These are phyloP conservation scores for Clavariopsis aquatica DNA, from an alignment of 495 filamentous ascomycete genomes.

Conservation along the genomic window DNA sequence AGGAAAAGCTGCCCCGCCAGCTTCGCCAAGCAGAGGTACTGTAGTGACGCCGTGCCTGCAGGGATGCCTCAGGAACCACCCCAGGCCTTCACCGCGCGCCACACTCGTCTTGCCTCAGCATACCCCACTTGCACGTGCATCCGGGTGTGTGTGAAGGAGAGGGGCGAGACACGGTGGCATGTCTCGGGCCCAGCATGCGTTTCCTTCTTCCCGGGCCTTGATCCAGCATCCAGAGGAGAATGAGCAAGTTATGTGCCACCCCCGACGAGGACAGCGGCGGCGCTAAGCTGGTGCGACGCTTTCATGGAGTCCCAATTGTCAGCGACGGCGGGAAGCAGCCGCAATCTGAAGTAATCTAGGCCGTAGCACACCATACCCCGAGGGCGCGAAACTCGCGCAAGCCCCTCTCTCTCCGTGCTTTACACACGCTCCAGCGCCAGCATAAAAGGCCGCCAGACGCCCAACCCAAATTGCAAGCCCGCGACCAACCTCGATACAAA, in stretches of 20 bases:
- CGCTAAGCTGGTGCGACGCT: not conserved
- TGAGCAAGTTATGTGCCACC: slow-evolving; percentile 29
- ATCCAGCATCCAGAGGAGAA: not conserved
- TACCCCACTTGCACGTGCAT: not conserved
- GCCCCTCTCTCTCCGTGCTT: slow-evolving; percentile 4
- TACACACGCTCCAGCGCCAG: not conserved
- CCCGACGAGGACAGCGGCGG: not conserved
- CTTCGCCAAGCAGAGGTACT: too few species aligned
- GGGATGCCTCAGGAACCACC: not conserved
- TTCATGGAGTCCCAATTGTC: slow-evolving; percentile 6
- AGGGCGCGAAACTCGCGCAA: slow-evolving; percentile 37
- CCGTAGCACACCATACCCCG: slow-evolving; percentile 25
- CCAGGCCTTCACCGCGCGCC: not conserved
- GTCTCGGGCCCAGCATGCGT: not conserved
- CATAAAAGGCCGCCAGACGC: slow-evolving; percentile 19
- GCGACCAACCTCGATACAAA: not conserved
- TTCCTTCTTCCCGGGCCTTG: not conserved
- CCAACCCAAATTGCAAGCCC: not conserved
- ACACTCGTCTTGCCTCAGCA: not conserved
- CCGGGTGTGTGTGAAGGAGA: slow-evolving; percentile 5
- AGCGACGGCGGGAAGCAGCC: slow-evolving; percentile 20
- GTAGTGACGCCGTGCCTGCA: not conserved
- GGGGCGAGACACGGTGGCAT: not conserved
- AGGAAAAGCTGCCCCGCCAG: not conserved
- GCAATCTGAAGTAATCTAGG: slow-evolving; percentile 36